A percentile compares a stretch with the other conserved stretches of the same genome.
Conservation (phyloP, 495 filamentous ascomycete species). For the Aspergillus olivimuriae region DNA sequence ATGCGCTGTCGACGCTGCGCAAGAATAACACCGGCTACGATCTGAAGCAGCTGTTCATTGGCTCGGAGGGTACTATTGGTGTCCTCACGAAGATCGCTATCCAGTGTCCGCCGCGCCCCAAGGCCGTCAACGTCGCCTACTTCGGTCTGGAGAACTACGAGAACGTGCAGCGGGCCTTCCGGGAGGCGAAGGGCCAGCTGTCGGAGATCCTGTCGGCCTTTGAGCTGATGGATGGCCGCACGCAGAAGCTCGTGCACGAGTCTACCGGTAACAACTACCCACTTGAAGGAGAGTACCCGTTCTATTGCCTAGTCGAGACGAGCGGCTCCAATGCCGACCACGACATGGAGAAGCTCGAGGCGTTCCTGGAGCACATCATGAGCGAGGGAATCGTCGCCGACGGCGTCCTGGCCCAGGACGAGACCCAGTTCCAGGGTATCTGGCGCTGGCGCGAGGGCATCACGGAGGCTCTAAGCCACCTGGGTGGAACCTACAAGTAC, state of each 20-base stretch:
- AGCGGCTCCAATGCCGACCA: slow-evolving; percentile 91
- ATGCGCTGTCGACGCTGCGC: slow-evolving; percentile 77
- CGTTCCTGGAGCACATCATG: slow-evolving; percentile 88
- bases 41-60: slow-evolving; percentile 95
- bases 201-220: slow-evolving; percentile 95
- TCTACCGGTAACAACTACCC: slow-evolving; percentile 74
- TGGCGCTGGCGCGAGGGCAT: slow-evolving; percentile 95
- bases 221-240: slow-evolving; percentile 87
- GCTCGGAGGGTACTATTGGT: slow-evolving; percentile 88
- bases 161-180: slow-evolving; percentile 73
- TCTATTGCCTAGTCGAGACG: slow-evolving; percentile 95
- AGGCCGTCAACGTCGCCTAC: slow-evolving; percentile 83
- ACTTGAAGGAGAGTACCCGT: slow-evolving; percentile 75
- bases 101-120: slow-evolving; percentile 76
- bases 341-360: slow-evolving; percentile 77
- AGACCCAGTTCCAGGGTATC: slow-evolving; percentile 77
- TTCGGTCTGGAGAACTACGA: slow-evolving; percentile 84
- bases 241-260: slow-evolving; percentile 65
- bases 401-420: slow-evolving; percentile 84
- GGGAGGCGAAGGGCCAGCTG: slow-evolving; percentile 80
- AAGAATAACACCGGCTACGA: slow-evolving; percentile 99
- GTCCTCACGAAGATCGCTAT: slow-evolving; percentile 88
- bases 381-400: slow-evolving; percentile 75
- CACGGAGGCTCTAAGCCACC: slow-evolving; percentile 79
- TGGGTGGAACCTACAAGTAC: slow-evolving; percentile 97